Base-by-base conservation (phyloP, 2,329 filamentous ascomycete genomes). In the Aulographum hederae region DNA sequence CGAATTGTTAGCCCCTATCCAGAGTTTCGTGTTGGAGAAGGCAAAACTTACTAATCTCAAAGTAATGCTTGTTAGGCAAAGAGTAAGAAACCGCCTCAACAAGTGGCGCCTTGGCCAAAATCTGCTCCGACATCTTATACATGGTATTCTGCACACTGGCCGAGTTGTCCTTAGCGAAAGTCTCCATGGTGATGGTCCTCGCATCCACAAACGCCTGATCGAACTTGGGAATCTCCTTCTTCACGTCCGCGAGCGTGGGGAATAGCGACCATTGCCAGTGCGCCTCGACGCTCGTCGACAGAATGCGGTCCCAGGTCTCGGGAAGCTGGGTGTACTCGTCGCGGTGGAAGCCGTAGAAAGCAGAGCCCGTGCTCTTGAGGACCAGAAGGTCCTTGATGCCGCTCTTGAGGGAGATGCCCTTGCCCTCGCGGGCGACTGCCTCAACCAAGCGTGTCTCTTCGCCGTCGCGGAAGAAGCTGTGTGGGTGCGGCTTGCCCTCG, bases 61-160 rank as follows among this genome's bases (percentile, higher is more conserved):
- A 95, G 61, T 94, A 95, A 59, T 98, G 89, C 63, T 94, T 95
- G 65, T 98, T 98, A 8, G 89, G 89, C 46, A 98, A 65, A 6
- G 76, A 65, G 52, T 94, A 95, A 44, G 77, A 69, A 26, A 89
- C 80, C 15, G 66, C 63, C 28, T 76, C 69, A 15, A 84, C 68
- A 39, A 74, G 63, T 11, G 82, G 77, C 16, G 74, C 78, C 15
- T 65, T 70, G 6, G 69, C 76, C 32, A 98, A 63, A 42, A 98
- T 93, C 53, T 76, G 63, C 53, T 86, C 78, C 45, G 70, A 74
- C 86, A 98, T 98, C 64, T 94, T 91, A 64, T 94, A 98, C 89
- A 98, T 95, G 38, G 86, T 95, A 45, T 75, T 76, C 60, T 98
- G 89, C 16, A 98, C 89, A 45, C 81, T 92, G 29, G 89, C 80